Conservation (phyloP, 2,329 filamentous ascomycete species). For the Zarea fungicola region DNA sequence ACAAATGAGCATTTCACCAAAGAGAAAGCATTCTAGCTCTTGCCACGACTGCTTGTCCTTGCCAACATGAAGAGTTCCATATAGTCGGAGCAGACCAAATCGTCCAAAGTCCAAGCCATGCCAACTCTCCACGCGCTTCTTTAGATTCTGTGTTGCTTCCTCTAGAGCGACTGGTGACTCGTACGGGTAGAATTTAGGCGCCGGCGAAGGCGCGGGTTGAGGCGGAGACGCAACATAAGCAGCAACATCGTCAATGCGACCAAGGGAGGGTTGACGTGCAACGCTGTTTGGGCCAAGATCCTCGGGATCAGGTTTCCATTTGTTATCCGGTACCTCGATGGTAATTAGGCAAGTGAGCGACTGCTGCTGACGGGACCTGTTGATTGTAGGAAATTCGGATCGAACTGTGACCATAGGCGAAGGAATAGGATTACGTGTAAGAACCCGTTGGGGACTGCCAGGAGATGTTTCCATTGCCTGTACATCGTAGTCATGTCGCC, state of each 20-base stretch:
- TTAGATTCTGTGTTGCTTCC: slow-evolving; percentile 79
- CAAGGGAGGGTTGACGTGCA: slow-evolving; percentile 33
- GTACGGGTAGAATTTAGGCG: slow-evolving; percentile 61
- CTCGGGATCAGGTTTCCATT: slow-evolving; percentile 82
- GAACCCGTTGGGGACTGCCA: slow-evolving; percentile 59
- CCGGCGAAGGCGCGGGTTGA: slow-evolving; percentile 36
- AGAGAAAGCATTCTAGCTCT: slow-evolving; percentile 93
- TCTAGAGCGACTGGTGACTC: slow-evolving; percentile 73
- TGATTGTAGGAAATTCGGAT: slow-evolving; percentile 95
- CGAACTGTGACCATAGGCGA: slow-evolving; percentile 88
- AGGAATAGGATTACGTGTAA: slow-evolving; percentile 81
- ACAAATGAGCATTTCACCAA: slow-evolving; percentile 98
- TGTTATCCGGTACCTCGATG: slow-evolving; percentile 86
- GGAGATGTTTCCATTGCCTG: slow-evolving; percentile 92
- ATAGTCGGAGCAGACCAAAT: slow-evolving; percentile 86
- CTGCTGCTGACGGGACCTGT: slow-evolving; percentile 86
- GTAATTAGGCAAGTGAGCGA: slow-evolving; percentile 91
- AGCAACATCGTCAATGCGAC: slow-evolving; percentile 48
- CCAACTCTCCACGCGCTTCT: slow-evolving; percentile 94
- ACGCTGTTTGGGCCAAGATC: slow-evolving; percentile 58
- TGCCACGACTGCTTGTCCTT: slow-evolving; percentile 98
- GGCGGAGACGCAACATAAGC: slow-evolving; percentile 56
- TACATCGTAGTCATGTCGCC: slow-evolving; percentile 89
- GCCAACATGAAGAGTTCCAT: slow-evolving; percentile 85
- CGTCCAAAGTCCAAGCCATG: slow-evolving; percentile 89